A percentile compares a stretch with the other conserved stretches of the same genome.
Evolutionary conservation across 306 rosid species (phyloP).

Genomic region (Acacia acuminata): DNA sequence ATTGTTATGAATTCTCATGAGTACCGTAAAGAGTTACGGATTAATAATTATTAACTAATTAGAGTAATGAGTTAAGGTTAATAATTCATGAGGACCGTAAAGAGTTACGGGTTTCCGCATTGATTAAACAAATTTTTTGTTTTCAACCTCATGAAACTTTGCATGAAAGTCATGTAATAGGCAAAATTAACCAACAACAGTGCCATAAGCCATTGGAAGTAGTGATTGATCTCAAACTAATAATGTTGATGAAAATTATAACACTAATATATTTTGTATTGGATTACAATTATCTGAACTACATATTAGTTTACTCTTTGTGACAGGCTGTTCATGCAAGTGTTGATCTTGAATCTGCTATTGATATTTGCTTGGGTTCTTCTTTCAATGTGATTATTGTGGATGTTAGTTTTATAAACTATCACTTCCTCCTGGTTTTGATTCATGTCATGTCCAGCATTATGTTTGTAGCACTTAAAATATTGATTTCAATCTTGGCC

Average conservation of each 20-base stretch:
- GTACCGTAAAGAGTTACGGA: no score
- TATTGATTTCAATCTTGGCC: conserved; percentile 6
- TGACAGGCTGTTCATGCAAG: conserved; percentile 44
- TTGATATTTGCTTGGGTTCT: conserved; percentile 35
- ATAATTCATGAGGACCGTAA: no score
- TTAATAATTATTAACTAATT: no score
- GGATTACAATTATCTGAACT: not conserved
- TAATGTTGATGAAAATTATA: not conserved
- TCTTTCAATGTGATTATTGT: conserved; percentile 31
- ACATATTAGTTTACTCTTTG: not conserved
- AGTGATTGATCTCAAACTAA: not conserved
- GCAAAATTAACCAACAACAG: no score
- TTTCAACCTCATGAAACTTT: no score
- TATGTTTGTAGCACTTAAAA: not conserved
- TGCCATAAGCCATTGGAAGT: not conserved
- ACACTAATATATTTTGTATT: not conserved
- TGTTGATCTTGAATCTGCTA: conserved; percentile 40
- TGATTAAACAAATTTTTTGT: no score
- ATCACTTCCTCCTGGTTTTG: not conserved
- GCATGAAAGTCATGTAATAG: no score
- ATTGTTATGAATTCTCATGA: no score
- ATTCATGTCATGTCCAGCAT: not conserved
- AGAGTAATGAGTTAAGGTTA: no score
- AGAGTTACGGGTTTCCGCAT: no score
- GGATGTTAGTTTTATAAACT: not conserved